Conservation (phyloP, 2,329 filamentous ascomycete genomes). For the Exophiala alcalophila region DNA sequence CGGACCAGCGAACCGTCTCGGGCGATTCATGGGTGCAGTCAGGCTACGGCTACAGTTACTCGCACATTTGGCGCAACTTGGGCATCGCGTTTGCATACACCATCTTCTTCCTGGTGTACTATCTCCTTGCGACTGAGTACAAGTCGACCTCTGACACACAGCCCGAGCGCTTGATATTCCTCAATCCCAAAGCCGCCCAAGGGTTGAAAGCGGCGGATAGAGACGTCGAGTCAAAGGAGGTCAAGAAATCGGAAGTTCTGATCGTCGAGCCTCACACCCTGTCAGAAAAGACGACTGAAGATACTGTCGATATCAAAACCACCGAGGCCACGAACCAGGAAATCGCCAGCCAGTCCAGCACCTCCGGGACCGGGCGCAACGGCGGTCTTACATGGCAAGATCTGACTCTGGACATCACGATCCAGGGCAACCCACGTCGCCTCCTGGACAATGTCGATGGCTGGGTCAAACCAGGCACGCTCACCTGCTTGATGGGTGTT, state of each 20-base stretch:
- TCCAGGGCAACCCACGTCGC: constrained; percentile 49
- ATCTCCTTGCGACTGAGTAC: constrained; percentile 62
- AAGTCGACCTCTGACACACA: constrained; percentile 62
- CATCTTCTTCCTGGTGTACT: constrained; percentile 60
- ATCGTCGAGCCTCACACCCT: background rate
- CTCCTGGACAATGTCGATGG: constrained; percentile 54
- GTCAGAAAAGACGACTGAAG: constrained; percentile 22
- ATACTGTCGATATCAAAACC: constrained; percentile 43
- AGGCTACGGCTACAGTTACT: constrained; percentile 56
- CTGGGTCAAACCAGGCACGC: constrained; percentile 55
- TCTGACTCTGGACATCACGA: constrained; percentile 54
- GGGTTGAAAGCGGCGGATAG: background rate
- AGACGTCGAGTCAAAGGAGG: constrained; percentile 28
- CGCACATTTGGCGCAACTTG: constrained; percentile 66
- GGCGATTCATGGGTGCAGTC: constrained; percentile 60
- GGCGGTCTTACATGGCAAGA: constrained; percentile 52
- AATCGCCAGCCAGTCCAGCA: constrained; percentile 4
- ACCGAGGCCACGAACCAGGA: constrained; percentile 32
- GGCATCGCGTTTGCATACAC: constrained; percentile 67
- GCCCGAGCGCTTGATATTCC: constrained; percentile 69
- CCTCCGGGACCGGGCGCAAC: constrained; percentile 25
- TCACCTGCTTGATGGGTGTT: constrained; percentile 60
- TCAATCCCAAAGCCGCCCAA: constrained; percentile 29
- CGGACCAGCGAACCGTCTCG: constrained; percentile 54
- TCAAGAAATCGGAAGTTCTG: background rate